These are phyloP conservation scores for Apiospora malaysiana DNA, from an alignment of 2,329 filamentous ascomycete genomes.

Conservation along the genomic window DNA sequence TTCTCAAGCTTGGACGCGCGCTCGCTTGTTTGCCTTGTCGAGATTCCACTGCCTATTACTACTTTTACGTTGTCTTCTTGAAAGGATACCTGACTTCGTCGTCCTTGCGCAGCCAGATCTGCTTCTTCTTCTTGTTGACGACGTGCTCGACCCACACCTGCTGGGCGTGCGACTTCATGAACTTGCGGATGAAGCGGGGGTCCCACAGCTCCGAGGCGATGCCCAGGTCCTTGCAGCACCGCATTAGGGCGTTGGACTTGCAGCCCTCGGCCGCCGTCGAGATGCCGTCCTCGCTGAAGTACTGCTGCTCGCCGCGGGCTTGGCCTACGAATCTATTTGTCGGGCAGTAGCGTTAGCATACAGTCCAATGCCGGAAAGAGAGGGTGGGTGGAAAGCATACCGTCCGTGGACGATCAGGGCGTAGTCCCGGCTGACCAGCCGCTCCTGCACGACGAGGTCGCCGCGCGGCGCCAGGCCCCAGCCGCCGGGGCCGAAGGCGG, in stretches of 20 bases:
- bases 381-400: constrained; percentile 56
- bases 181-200: constrained; percentile 85
- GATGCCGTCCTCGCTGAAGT: constrained; percentile 88
- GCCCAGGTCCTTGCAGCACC: constrained; percentile 97
- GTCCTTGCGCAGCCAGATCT: constrained; percentile 86
- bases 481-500: constrained; percentile 90
- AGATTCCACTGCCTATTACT: background rate
- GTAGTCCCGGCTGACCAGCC: constrained; percentile 86
- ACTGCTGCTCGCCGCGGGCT: constrained; percentile 92
- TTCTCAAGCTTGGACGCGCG: background rate
- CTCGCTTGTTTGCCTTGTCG: background rate
- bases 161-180: constrained; percentile 74
- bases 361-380: background rate
- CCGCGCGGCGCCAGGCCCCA: constrained; percentile 93
- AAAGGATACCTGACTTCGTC: constrained; percentile 72
- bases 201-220: constrained; percentile 97
- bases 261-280: constrained; percentile 95
- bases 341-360: background rate
- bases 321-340: constrained; percentile 80
- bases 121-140: constrained; percentile 84
- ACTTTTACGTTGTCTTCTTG: constrained; percentile 42
- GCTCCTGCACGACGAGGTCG: constrained; percentile 83
- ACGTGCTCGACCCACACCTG: constrained; percentile 92
- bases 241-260: constrained; percentile 97
- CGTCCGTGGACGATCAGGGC: constrained; percentile 86